Base-by-base conservation (phyloP, 805 yeast species). In the Yarrowia deformans region DNA sequence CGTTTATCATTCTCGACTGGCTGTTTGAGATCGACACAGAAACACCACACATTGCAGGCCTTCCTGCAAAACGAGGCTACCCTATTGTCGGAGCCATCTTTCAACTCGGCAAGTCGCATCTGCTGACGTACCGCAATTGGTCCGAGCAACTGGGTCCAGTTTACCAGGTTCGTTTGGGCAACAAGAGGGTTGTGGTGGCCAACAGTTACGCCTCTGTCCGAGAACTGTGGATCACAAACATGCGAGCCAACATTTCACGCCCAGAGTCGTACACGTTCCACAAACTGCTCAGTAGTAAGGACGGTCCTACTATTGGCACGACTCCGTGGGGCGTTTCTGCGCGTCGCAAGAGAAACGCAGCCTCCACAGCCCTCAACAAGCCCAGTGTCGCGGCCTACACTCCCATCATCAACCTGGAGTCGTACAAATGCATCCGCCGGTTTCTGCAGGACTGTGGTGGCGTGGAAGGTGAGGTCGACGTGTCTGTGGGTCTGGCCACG, bases 221-320 rank as follows among this genome's bases (percentile, higher is more conserved):
- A 46, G 79, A 79, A 32, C 77, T 90, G 3, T 89, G 90, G 90
- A 76, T 83, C 35, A 77, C 76, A 37, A 80, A 81, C 71, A 79
- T 87, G 8, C 75, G 80, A 42, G 84, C 87, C 3, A 85, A 85
- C 70, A 88, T 86, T 72, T 90, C 94, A 1, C 79, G 96, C 50
- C 95, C 95, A 0, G 77, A 82, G 23, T 80, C 84, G 68, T 85
- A 85, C 76, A 88, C 93, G 1, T 90, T 90, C 77, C 95, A 90
- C 77, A 79, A 81, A 19, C 81, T 89, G 23, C 78, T 77, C 80
- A 89, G 52, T 83, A 89, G 72, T 39, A 79, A 72, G 63, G 81
- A 72, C 71, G 82, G 83, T 3, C 77, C 79, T 49, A 81, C 83
- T 0, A 80, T 81, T 46, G 83, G 83, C 9, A 81, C 83, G 3